Conservation (phyloP, 2,329 filamentous ascomycete species). For the Cylindrodendrum hubeiense region DNA sequence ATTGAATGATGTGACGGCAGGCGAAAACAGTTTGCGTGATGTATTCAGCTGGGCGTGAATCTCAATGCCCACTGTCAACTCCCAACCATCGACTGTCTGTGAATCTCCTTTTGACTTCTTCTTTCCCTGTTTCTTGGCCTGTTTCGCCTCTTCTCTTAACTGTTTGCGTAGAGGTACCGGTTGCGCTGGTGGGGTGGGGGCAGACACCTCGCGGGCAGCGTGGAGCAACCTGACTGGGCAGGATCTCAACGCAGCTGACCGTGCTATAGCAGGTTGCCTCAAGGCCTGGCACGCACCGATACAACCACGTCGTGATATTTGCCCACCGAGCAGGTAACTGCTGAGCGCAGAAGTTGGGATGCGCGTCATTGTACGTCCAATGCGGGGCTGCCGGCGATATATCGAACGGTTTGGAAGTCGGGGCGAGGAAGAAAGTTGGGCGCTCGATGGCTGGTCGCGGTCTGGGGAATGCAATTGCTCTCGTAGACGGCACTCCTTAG, state of each 20-base stretch:
- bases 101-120: slow-evolving; percentile 59
- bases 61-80: slow-evolving; percentile 95
- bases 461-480: not conserved
- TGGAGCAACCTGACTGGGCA: slow-evolving; percentile 47
- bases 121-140: slow-evolving; percentile 74
- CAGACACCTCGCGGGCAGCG: slow-evolving; percentile 42
- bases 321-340: slow-evolving; percentile 62
- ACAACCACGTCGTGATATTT: slow-evolving; percentile 58
- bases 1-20: slow-evolving; percentile 73
- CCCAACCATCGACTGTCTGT: slow-evolving; percentile 79
- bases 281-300: slow-evolving; percentile 39
- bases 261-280: slow-evolving; percentile 31
- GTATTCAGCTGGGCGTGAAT: slow-evolving; percentile 98
- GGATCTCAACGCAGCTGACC: slow-evolving; percentile 21
- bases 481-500: not conserved
- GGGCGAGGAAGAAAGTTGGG: not conserved
- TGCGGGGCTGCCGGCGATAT: not conserved
- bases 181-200: slow-evolving; percentile 34
- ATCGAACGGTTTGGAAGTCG: not conserved
- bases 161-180: slow-evolving; percentile 75
- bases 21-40: slow-evolving; percentile 88
- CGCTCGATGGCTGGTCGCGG: not conserved
- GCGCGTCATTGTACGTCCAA: slow-evolving; percentile 55
- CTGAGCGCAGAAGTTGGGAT: slow-evolving; percentile 59
- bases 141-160: slow-evolving; percentile 77